Conservation (phyloP, 345 rosid genomes). For the Kandelia obovata region DNA sequence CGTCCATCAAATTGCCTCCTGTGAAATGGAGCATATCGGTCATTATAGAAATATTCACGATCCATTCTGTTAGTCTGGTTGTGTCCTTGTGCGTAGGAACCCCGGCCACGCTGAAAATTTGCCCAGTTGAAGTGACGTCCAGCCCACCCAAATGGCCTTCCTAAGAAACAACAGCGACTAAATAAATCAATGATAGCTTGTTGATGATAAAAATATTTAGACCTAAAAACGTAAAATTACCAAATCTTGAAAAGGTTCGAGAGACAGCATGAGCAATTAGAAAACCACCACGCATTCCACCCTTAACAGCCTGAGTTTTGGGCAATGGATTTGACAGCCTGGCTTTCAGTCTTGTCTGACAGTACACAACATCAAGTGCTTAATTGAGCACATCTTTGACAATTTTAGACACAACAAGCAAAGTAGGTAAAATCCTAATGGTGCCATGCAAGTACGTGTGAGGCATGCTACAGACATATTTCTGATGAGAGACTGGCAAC, state of each 20-base stretch:
- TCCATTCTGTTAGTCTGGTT: conserved; percentile 37
- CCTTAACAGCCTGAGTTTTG: conserved; percentile 64
- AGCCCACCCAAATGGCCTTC: conserved; percentile 40
- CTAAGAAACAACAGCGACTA: conserved; percentile 25
- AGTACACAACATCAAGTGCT: conserved; percentile 12
- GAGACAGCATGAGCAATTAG: conserved; percentile 36
- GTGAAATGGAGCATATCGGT: conserved; percentile 27
- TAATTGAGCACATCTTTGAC: conserved; percentile 12
- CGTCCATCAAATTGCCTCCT: conserved; percentile 35
- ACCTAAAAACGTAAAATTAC: conserved; percentile 25
- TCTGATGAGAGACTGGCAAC: too few relatives aligned
- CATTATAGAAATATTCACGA: conserved; percentile 30
- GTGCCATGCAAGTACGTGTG: background rate
- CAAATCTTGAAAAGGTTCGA: conserved; percentile 44
- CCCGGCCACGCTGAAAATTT: conserved; percentile 36
- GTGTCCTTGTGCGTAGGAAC: conserved; percentile 36
- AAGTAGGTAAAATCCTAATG: background rate
- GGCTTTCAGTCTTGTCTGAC: conserved; percentile 49
- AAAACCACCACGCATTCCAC: conserved; percentile 70
- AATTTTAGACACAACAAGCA: background rate
- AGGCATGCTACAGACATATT: background rate
- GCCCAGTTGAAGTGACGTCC: conserved; percentile 36
- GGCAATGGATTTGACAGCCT: conserved; percentile 72
- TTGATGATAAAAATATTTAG: conserved; percentile 6
- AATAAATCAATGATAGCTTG: conserved; percentile 8